Base-by-base conservation (phyloP, 805 yeast genomes). In the Lipomyces sp. region DNA sequence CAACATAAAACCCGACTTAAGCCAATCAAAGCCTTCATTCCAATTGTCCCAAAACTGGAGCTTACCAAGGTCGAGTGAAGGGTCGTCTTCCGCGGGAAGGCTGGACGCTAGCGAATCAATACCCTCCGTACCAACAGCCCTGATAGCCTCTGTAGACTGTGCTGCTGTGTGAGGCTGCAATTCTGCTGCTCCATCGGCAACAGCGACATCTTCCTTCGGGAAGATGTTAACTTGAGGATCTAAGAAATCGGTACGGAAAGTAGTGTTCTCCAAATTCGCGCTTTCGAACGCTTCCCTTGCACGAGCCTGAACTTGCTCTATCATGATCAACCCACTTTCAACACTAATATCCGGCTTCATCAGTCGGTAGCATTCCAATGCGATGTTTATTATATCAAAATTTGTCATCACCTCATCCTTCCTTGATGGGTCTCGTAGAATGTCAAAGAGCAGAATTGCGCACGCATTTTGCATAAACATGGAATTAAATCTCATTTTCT, bases 21-120 rank as follows among this genome's bases (percentile, higher is more conserved):
- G 37, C 69, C 71, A 67, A 53, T 66, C 71, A 18, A 67, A 60
- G 11, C 69, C 70, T 57, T 62, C 71, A 35, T 65, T 65, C 71
- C 71, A 67, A 33, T 59, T 48, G 4, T 66, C 65, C 69, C 69
- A 65, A 39, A 67, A 67, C 48, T 59, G 64, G n/a, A 55, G 8
- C 34, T 34, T 51, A 59, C 63, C 67, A 32, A 35, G 33, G 24
- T 11, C 18, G 10, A 60, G 18, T 7, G 34, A 18, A n/a, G 30
- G 11, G 34, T 51, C 29, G 29, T 24, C 29, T 24, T 29, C 54
- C 11, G 30, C 54, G 37, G 30, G 6, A 18, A 33, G 58, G n/a
- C 13, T 55, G 37, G 42, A 30, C 24, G 1, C 30, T 8, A n/a
- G 6, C 8, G 42, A 55, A 15, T 10, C 39, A 15, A 42, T n/a